Evolutionary conservation across 2,329 filamentous ascomycete genomes (phyloP).

Genomic region (Pestalotiopsis sp.): DNA sequence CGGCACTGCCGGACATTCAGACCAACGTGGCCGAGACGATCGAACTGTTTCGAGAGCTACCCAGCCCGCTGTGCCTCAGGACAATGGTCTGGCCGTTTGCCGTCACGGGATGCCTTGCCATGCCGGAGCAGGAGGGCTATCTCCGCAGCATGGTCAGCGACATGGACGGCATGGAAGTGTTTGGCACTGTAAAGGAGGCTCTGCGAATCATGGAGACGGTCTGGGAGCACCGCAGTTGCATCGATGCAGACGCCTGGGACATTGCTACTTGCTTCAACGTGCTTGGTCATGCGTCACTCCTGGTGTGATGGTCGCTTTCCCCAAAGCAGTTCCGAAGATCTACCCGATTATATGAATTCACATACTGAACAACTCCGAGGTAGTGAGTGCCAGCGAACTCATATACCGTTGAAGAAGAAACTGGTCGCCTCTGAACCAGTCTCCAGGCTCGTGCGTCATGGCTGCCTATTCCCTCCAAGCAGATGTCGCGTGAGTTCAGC

Average conservation of each 20-base stretch:
- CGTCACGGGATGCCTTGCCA: slow-evolving; percentile 27
- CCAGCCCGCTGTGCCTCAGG: slow-evolving; percentile 22
- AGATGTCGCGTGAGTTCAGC: too few species aligned
- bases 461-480: too few species aligned
- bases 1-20: slow-evolving; percentile 20
- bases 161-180: slow-evolving; percentile 26
- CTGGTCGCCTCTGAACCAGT: too few species aligned
- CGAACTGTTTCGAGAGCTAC: slow-evolving; percentile 19
- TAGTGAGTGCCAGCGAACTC: too few species aligned
- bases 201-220: slow-evolving; percentile 22
- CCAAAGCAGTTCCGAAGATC: not conserved
- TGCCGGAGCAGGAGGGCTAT: slow-evolving; percentile 22
- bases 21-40: slow-evolving; percentile 22
- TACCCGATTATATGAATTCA: not conserved
- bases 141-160: slow-evolving; percentile 20
- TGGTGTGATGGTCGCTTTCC: not conserved
- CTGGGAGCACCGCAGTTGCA: slow-evolving; percentile 21
- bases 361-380: too few species aligned
- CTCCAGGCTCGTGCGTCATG: too few species aligned
- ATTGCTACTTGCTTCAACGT: slow-evolving; percentile 25
- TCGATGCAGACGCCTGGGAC: slow-evolving; percentile 24
- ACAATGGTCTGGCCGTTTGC: slow-evolving; percentile 30
- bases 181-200: slow-evolving; percentile 26
- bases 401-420: too few species aligned
- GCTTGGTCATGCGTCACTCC: slow-evolving; percentile 18